Percentiles rank a stretch among this genome's conserved stretches.
phyloP scores from a whole-genome alignment of 257 asterid species.

The Eustoma russellianum region DNA sequence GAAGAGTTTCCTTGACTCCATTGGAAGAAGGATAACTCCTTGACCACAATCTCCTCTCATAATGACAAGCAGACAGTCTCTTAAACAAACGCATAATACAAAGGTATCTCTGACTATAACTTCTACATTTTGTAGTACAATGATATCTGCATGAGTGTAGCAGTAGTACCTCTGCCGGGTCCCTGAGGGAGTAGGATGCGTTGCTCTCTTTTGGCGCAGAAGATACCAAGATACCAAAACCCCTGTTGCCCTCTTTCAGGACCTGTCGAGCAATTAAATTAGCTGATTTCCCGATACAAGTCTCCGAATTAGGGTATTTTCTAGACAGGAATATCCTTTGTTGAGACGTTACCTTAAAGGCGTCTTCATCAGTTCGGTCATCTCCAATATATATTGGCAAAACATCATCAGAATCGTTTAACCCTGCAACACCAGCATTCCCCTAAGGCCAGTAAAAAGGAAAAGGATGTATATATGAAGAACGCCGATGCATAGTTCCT shows the following conservation, averaged over 20 bases:
- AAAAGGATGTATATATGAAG: not conserved
- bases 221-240: constrained; percentile 83
- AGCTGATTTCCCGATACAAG: not conserved
- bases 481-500: not conserved
- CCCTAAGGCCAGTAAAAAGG: not conserved
- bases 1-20: too few relatives aligned
- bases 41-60: too few relatives aligned
- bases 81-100: too few relatives aligned
- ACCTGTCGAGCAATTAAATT: constrained; percentile 30
- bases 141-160: not conserved
- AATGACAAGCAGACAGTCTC: too few relatives aligned
- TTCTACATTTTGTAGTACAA: not conserved
- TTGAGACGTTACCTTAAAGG: constrained; percentile 67
- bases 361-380: constrained; percentile 96
- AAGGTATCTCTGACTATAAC: not conserved
- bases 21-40: too few relatives aligned
- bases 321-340: not conserved
- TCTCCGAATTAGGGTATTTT: not conserved
- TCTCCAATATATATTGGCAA: constrained; percentile 90
- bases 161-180: constrained; percentile 69
- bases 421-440: constrained; percentile 32
- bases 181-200: constrained; percentile 81
- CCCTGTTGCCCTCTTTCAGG: constrained; percentile 56
- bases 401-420: constrained; percentile 53
- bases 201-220: constrained; percentile 79